Evolutionary conservation across 2,329 filamentous ascomycete genomes (phyloP).

Genomic region (Pezicula carpinea): DNA sequence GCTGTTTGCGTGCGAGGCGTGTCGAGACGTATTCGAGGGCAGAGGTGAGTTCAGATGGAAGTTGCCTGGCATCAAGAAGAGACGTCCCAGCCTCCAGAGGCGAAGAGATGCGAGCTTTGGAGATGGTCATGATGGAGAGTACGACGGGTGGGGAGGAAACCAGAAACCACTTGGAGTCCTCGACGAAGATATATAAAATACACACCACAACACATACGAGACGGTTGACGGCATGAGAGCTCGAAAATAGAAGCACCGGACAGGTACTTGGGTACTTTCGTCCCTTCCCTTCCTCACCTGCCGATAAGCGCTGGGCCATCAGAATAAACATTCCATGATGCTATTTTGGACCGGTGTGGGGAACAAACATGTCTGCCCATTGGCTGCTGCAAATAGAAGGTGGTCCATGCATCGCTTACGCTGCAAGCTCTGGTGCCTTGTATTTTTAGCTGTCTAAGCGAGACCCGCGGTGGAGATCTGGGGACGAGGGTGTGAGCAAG

Average conservation of each 20-base stretch:
- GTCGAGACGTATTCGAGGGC: conserved; percentile 56
- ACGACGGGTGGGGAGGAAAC: neutral
- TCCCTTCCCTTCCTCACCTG: too few species aligned
- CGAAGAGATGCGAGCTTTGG: conserved; percentile 54
- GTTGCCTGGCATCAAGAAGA: conserved; percentile 50
- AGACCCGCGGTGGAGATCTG: too few species aligned
- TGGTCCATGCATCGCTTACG: too few species aligned
- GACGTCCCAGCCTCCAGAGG: conserved; percentile 60
- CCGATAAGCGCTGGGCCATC: neutral
- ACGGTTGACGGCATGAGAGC: too few species aligned
- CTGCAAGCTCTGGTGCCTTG: too few species aligned
- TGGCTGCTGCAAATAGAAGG: neutral
- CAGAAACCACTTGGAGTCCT: neutral
- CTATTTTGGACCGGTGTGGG: neutral
- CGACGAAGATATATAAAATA: conserved; percentile 6
- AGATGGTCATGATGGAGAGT: conserved; percentile 20
- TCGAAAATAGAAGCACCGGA: neutral
- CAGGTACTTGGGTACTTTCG: neutral
- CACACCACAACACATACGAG: neutral
- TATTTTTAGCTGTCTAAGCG: too few species aligned
- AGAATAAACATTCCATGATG: neutral
- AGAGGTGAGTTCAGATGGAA: conserved; percentile 49
- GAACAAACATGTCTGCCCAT: neutral
- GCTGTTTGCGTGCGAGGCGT: conserved; percentile 48
- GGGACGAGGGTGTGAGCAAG: too few species aligned